A percentile compares a stretch with the other conserved stretches of the same genome.
Conservation (phyloP, 768 basidiomycete species). For the Rhodotorula sphaerocarpa region DNA sequence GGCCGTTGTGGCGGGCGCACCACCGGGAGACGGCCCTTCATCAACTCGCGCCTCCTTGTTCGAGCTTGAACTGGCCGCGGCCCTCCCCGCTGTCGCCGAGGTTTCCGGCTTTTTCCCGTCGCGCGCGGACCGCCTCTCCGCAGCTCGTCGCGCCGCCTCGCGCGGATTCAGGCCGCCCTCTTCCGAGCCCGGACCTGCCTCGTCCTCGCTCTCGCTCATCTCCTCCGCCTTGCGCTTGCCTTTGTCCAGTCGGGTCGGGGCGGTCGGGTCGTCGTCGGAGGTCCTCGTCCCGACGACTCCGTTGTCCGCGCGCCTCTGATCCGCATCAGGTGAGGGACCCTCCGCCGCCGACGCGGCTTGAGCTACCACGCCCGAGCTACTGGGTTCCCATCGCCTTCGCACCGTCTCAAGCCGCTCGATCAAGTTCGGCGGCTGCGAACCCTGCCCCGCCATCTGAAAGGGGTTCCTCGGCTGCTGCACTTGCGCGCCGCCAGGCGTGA, state of each 20-base stretch:
- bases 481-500: no score
- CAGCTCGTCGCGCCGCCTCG: not conserved
- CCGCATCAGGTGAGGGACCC: not conserved
- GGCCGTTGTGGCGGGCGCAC: no score
- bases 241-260: not conserved
- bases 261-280: not conserved
- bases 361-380: not conserved
- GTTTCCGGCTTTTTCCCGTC: not conserved
- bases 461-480: not conserved
- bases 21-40: no score
- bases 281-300: not conserved
- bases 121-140: no score
- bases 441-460: not conserved
- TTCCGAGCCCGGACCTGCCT: no score
- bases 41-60: constrained; percentile 1
- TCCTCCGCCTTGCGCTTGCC: constrained; percentile 7
- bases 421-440: constrained; percentile 1
- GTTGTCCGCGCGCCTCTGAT: not conserved
- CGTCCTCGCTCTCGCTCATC: not conserved
- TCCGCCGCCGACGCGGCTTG: not conserved
- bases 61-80: constrained; percentile 13
- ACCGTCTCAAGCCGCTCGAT: constrained; percentile 14
- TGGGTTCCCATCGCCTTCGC: not conserved
- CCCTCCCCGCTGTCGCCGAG: not conserved
- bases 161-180: not conserved